Evolutionary conservation across 768 basidiomycete genomes (phyloP), one percentile per base, ranked within the genome.

Genomic region (Ramaria sp.): DNA sequence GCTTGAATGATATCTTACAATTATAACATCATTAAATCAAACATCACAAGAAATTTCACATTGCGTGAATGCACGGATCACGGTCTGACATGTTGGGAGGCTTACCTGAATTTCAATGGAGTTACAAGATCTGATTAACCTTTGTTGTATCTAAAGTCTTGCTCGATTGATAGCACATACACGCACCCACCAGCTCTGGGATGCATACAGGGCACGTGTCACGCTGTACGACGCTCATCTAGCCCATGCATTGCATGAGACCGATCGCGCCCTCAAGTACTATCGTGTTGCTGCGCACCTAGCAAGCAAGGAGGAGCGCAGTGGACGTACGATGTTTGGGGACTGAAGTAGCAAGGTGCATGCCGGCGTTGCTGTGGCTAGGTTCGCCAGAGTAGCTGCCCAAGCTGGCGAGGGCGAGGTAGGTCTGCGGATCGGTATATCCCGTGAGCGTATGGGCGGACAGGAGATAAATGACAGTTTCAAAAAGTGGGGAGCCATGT

Each of bases 191-290:
- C 64, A 67, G n/a, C 68, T 87, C 39, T 91, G 85, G 62, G 58
- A 65, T 31, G 51, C 66, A 0, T 88, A 82, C 63, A 72, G 81
- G 1, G 75, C 82, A 0, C 79, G 84, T 4, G 80, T 88, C 11
- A 75, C 83, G 5, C 72, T 90, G 7, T 77, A 83, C 57, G 77
- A 86, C 53, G 88, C 81, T 0, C 86, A 91, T 59, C 77, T 90
- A 30, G 82, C 85, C 4, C 88, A 91, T 65, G 79, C 85, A 1
- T 68, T 79, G 4, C 79, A 80, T 0, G 72, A 78, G 7, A 65
- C 70, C 0, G 71, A 73, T 11, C 74, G 79, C 1, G 88, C 88
- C 17, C 62, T 73, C 49, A 70, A 74, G 38, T 85, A 83, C 56
- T 91, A 89, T 66, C 73, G 72, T 42, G 76, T 84, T 4, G 84